Base-by-base conservation (phyloP, 2,329 filamentous ascomycete genomes). In the Ophiostoma sp. region DNA sequence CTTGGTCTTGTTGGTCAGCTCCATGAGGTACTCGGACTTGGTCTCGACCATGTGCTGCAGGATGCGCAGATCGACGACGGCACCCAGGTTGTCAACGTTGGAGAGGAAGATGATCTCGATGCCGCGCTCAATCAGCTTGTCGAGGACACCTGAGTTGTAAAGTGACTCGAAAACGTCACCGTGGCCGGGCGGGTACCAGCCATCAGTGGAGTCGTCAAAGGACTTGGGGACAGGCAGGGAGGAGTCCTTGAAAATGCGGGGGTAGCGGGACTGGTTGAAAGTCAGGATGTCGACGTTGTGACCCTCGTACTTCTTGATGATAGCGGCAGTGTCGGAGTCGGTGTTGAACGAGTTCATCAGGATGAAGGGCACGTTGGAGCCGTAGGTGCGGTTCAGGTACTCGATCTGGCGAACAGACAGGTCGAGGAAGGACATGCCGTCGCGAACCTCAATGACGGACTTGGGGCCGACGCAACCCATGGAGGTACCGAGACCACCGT, bases 311-410 rank as follows among this genome's bases (percentile, higher is more conserved):
- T 99, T 99, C 91, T 99, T 99, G 88, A 99, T 99, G 85, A 99
- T 99, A 85, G 94, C 94, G 76, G 95, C 94, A 70, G 96, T 99
- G 82, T 99, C 96, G 80, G 95, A 90, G 83, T 99, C 95, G 82
- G 96, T 99, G 90, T 99, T 99, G 93, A 99, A 99, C 72, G 96
- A 98, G 91, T 99, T 99, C 96, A 99, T 99, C 79, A 99, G 91
- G 78, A 99, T 91, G 84, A 99, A 98, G 68, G 96, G 96, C 45
- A 99, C 96, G 82, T 98, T 98, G 83, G 97, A 94, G 79, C 92
- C 90, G 87, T 98, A 98, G 77, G 94, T 98, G 84, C 95, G 93
- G 92, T 99, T 99, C 79, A 99, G 92, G 88, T 94, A 97, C 87
- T 99, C 96, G 82, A 99, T 97, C 88, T 99, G 96, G 80, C 96